A percentile compares a stretch with the other conserved stretches of the same genome.
phyloP scores from a whole-genome alignment of 305 asterid genomes.

The Fraxinus nigra region DNA sequence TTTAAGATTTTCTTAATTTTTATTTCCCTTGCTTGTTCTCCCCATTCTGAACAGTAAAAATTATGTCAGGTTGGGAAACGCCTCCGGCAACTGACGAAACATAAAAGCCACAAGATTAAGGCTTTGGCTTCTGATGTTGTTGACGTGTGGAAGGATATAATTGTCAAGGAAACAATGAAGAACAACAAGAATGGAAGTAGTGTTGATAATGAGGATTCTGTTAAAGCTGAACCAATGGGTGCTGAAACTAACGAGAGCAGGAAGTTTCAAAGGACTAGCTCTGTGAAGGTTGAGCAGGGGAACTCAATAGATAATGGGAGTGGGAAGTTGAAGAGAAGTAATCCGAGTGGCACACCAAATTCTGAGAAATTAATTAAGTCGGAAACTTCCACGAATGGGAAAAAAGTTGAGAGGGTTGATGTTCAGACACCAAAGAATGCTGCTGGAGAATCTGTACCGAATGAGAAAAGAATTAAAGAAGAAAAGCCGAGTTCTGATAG shows the following conservation, averaged over 20 bases:
- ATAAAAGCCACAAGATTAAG: constrained; percentile 68
- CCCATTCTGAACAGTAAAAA: neutral
- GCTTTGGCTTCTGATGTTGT: constrained; percentile 73
- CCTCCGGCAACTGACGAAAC: constrained; percentile 84
- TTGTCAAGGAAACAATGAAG: constrained; percentile 63
- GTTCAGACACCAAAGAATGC: constrained; percentile 26
- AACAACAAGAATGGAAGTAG: constrained; percentile 38
- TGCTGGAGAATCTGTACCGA: constrained; percentile 29
- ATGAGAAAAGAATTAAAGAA: constrained; percentile 35
- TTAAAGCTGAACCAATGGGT: constrained; percentile 35
- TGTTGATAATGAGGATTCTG: constrained; percentile 31
- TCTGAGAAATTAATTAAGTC: constrained; percentile 30
- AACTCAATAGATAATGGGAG: constrained; percentile 27
- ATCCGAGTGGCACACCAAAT: constrained; percentile 15
- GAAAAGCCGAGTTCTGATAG: constrained; percentile 40
- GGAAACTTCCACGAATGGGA: constrained; percentile 36
- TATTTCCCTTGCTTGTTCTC: neutral
- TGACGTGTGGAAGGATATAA: constrained; percentile 72
- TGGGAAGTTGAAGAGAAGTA: constrained; percentile 42
- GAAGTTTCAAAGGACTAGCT: constrained; percentile 41
- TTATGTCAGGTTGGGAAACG: constrained; percentile 73
- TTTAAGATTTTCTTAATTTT: neutral
- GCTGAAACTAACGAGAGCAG: constrained; percentile 30
- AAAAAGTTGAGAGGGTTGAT: constrained; percentile 33
- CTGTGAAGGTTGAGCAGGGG: constrained; percentile 45